Conservation (phyloP, 2,329 filamentous ascomycete species). For the Colletotrichum sojae region DNA sequence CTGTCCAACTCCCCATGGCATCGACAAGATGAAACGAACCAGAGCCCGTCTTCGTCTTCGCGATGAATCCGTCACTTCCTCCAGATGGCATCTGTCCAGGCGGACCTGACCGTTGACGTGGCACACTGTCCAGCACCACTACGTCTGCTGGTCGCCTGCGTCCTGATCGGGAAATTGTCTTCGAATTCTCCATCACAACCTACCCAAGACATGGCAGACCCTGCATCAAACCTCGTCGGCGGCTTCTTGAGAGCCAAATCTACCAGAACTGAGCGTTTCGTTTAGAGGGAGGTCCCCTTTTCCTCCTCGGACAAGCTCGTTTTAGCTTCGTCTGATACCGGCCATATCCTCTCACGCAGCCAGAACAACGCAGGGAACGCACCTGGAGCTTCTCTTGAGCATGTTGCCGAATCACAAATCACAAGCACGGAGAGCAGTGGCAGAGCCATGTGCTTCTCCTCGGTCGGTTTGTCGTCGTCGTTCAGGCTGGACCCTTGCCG, state of each 20-base stretch:
- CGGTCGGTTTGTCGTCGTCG: slow-evolving; percentile 3
- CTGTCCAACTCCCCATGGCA: neutral
- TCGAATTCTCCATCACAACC: neutral
- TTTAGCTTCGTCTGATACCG: slow-evolving; percentile 29
- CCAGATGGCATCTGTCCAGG: slow-evolving; percentile 29
- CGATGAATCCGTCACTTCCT: neutral
- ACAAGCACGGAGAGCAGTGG: slow-evolving; percentile 6
- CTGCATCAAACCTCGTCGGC: slow-evolving; percentile 3
- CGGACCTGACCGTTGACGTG: neutral
- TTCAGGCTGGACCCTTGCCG: slow-evolving; percentile 24
- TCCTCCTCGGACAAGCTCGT: slow-evolving; percentile 13
- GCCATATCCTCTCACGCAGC: neutral
- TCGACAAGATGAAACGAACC: slow-evolving; percentile 9
- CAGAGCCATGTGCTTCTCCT: slow-evolving; percentile 8
- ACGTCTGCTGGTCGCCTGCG: slow-evolving; percentile 2
- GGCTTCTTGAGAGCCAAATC: neutral
- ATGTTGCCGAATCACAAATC: slow-evolving; percentile 19
- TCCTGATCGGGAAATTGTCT: neutral
- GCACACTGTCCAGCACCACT: neutral
- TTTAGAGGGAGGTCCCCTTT: slow-evolving; percentile 16
- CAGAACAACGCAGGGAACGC: slow-evolving; percentile 2
- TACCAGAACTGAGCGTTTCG: slow-evolving; percentile 26
- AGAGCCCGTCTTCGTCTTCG: slow-evolving; percentile 7
- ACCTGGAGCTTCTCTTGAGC: slow-evolving; percentile 6
- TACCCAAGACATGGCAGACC: slow-evolving; percentile 12